These are phyloP conservation scores for Leccinum huronense DNA, from an alignment of 1,284 basidiomycete genomes.

Conservation along the genomic window DNA sequence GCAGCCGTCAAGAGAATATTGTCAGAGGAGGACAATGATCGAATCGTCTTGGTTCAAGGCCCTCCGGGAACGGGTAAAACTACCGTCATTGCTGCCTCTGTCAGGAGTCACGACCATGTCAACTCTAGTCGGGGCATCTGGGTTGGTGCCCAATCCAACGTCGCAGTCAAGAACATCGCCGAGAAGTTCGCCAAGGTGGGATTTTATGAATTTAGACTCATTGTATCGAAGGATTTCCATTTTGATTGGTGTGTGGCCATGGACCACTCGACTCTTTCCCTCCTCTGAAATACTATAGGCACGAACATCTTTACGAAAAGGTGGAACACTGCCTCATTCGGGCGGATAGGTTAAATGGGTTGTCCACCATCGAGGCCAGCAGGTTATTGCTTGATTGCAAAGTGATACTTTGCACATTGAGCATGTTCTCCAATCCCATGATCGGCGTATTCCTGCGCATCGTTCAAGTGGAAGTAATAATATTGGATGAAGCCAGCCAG, in stretches of 20 bases:
- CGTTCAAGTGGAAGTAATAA: slow-evolving; percentile 50
- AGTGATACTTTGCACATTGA: slow-evolving; percentile 58
- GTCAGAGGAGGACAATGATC: slow-evolving; percentile 35
- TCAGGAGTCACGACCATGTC: slow-evolving; percentile 39
- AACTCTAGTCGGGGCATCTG: slow-evolving; percentile 43
- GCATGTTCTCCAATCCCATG: slow-evolving; percentile 41
- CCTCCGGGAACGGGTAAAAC: slow-evolving; percentile 48
- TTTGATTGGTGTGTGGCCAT: slow-evolving; percentile 52
- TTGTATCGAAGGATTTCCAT: slow-evolving; percentile 47
- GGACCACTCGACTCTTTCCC: not conserved
- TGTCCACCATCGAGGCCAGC: slow-evolving; percentile 16
- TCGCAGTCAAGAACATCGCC: slow-evolving; percentile 57
- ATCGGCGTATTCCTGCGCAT: slow-evolving; percentile 35
- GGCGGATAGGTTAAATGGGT: slow-evolving; percentile 43
- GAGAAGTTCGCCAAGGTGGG: slow-evolving; percentile 41
- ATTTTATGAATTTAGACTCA: slow-evolving; percentile 40
- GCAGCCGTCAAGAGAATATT: slow-evolving; percentile 41
- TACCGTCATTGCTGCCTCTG: slow-evolving; percentile 46
- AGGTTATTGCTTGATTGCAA: slow-evolving; percentile 40
- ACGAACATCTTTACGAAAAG: slow-evolving; percentile 64
- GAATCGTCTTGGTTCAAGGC: slow-evolving; percentile 58
- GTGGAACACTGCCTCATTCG: slow-evolving; percentile 48
- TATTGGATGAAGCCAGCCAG: slow-evolving; percentile 68
- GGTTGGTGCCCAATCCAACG: slow-evolving; percentile 69
- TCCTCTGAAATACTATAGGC: slow-evolving; percentile 45